Evolutionary conservation across 805 yeast genomes (phyloP).

Genomic region (Sungouiozyma intestinalis): DNA sequence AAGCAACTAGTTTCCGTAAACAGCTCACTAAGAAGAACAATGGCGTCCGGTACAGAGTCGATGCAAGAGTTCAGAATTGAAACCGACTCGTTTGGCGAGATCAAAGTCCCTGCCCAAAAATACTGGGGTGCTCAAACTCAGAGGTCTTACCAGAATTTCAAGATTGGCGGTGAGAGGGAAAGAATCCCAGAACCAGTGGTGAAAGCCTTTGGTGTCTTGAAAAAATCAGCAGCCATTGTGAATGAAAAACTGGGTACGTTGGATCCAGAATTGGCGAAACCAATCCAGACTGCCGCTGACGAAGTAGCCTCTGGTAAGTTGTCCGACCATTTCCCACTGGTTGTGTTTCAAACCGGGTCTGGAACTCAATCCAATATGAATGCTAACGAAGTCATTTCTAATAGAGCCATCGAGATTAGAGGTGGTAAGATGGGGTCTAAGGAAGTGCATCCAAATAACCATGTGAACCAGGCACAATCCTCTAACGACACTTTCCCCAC

Average conservation of each 20-base stretch:
- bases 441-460: slow-evolving; percentile 95
- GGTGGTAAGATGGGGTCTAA: slow-evolving; percentile 92
- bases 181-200: slow-evolving; percentile 86
- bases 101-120: slow-evolving; percentile 74
- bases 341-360: slow-evolving; percentile 97
- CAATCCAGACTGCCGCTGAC: slow-evolving; percentile 88
- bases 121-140: slow-evolving; percentile 99
- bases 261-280: slow-evolving; percentile 73
- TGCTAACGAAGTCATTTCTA: slow-evolving; percentile 96
- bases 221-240: slow-evolving; percentile 90
- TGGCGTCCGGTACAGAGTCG: not conserved
- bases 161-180: slow-evolving; percentile 89
- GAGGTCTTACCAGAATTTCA: slow-evolving; percentile 86
- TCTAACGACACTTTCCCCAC: slow-evolving; percentile 99
- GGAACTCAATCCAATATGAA: slow-evolving; percentile 99
- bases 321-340: slow-evolving; percentile 91
- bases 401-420: slow-evolving; percentile 92
- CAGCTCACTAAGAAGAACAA: not conserved
- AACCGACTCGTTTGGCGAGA: slow-evolving; percentile 94
- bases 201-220: slow-evolving; percentile 84
- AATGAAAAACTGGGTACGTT: slow-evolving; percentile 72
- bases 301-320: slow-evolving; percentile 91
- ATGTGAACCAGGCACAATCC: slow-evolving; percentile 97
- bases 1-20: not conserved
- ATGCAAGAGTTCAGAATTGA: slow-evolving; percentile 45